A percentile compares a stretch with the other conserved stretches of the same genome.
Evolutionary conservation across 2,329 filamentous ascomycete species (phyloP).

Genomic region (Fusarium graminum): DNA sequence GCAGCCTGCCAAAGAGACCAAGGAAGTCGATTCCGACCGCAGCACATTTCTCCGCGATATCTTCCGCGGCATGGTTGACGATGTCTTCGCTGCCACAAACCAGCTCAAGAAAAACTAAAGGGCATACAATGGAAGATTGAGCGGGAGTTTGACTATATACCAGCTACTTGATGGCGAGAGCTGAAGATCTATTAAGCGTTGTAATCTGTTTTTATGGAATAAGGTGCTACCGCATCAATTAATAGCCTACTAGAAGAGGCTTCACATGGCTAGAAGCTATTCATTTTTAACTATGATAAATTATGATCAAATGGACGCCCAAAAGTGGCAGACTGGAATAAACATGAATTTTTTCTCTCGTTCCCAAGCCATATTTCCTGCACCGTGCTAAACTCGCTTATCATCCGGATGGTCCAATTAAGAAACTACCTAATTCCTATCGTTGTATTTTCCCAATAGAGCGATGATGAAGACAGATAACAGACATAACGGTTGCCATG

Average conservation of each 20-base stretch:
- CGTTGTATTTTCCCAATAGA: not conserved
- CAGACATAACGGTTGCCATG: not conserved
- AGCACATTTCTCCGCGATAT: conserved; percentile 66
- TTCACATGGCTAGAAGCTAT: conserved; percentile 21
- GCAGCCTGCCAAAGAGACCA: conserved; percentile 49
- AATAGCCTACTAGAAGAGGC: conserved; percentile 31
- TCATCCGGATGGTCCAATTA: not conserved
- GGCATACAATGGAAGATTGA: conserved; percentile 18
- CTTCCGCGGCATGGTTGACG: conserved; percentile 69
- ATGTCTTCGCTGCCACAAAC: conserved; percentile 52
- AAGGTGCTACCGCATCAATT: conserved; percentile 33
- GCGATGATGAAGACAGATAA: conserved; percentile 1
- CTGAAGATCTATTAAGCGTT: conserved; percentile 44
- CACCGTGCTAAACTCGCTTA: not conserved
- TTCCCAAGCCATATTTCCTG: not conserved
- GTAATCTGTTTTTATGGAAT: conserved; percentile 34
- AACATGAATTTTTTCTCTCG: conserved; percentile 27
- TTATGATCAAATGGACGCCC: conserved; percentile 31
- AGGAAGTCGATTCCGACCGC: conserved; percentile 34
- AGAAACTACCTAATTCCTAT: not conserved
- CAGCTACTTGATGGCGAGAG: conserved; percentile 25
- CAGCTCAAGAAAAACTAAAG: conserved; percentile 29
- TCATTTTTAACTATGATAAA: conserved; percentile 28
- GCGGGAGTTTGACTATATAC: conserved; percentile 9
- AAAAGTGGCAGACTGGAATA: conserved; percentile 34